A percentile compares a stretch with the other conserved stretches of the same genome.
These are phyloP conservation scores for Pholiota microspora DNA, from an alignment of 768 basidiomycete genomes.

Conservation along the genomic window DNA sequence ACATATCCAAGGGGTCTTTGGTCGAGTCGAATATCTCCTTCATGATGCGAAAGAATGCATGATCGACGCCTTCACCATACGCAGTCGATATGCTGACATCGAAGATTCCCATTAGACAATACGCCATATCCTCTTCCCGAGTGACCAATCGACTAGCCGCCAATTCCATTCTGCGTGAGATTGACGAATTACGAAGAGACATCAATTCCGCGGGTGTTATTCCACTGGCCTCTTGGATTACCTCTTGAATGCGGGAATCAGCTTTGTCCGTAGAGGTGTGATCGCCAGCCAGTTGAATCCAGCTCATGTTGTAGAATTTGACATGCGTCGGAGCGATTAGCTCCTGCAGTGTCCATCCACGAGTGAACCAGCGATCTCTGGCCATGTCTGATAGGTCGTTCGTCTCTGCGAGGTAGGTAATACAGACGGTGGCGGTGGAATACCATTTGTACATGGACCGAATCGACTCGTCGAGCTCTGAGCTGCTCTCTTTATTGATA, in stretches of 20 bases:
- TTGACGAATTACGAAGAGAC: background rate
- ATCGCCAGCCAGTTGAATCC: background rate
- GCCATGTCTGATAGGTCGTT: background rate
- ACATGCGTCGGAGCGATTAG: background rate
- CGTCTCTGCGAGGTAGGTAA: background rate
- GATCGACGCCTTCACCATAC: background rate
- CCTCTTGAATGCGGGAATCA: background rate
- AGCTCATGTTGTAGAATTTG: background rate
- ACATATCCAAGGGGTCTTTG: background rate
- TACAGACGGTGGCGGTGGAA: background rate
- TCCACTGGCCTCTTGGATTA: background rate
- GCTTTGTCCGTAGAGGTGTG: background rate
- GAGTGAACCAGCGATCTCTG: background rate
- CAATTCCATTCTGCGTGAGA: background rate
- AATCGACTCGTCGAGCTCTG: slow-evolving; percentile 3
- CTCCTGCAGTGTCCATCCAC: slow-evolving; percentile 1
- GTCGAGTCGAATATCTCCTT: background rate
- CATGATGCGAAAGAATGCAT: background rate
- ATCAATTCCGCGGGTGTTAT: background rate
- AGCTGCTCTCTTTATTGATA: slow-evolving; percentile 3
- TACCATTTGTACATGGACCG: slow-evolving; percentile 3
- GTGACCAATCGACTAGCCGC: background rate
- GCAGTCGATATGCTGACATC: background rate
- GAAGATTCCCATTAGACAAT: background rate
- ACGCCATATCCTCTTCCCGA: background rate